Evolutionary conservation across 2,329 filamentous ascomycete genomes (phyloP).

Genomic region (Xylaria sp.): DNA sequence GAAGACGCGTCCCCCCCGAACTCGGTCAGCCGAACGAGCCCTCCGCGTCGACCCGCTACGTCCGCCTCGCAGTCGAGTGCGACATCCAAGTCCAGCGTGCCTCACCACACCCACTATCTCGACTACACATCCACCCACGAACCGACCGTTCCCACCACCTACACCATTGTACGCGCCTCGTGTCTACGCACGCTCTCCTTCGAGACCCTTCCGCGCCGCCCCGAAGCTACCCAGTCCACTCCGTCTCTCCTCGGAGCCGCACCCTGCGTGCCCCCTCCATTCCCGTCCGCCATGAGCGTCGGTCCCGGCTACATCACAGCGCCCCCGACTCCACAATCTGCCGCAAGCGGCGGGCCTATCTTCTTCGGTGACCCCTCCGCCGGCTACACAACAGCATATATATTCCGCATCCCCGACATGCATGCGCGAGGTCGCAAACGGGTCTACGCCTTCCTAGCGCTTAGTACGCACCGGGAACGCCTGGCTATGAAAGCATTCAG

Average conservation of each 20-base stretch:
- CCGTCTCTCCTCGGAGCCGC: constrained; percentile 45
- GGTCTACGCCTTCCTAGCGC: constrained; percentile 74
- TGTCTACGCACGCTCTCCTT: constrained; percentile 74
- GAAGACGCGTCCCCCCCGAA: constrained; percentile 53
- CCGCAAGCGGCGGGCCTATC: constrained; percentile 72
- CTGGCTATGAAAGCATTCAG: constrained; percentile 74
- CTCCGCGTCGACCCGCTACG: constrained; percentile 57
- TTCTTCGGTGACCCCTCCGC: constrained; percentile 74
- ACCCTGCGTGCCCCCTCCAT: constrained; percentile 55
- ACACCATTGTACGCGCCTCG: constrained; percentile 73
- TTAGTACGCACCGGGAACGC: constrained; percentile 73
- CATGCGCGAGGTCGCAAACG: constrained; percentile 75
- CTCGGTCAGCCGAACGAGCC: constrained; percentile 46
- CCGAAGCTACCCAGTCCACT: constrained; percentile 53
- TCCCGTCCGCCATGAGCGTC: constrained; percentile 52
- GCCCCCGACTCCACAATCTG: constrained; percentile 59
- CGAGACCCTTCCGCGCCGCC: constrained; percentile 71
- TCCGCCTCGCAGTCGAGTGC: constrained; percentile 65
- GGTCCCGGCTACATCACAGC: constrained; percentile 63
- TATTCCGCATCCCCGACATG: constrained; percentile 75
- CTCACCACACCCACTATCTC: constrained; percentile 71
- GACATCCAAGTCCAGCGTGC: constrained; percentile 60
- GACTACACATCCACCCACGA: constrained; percentile 77
- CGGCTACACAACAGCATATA: constrained; percentile 76
- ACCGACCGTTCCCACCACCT: constrained; percentile 69